Percentiles rank a stretch among this genome's conserved stretches.
Evolutionary conservation across 441 rosid genomes (phyloP).

Genomic region (Populus hybrid): DNA sequence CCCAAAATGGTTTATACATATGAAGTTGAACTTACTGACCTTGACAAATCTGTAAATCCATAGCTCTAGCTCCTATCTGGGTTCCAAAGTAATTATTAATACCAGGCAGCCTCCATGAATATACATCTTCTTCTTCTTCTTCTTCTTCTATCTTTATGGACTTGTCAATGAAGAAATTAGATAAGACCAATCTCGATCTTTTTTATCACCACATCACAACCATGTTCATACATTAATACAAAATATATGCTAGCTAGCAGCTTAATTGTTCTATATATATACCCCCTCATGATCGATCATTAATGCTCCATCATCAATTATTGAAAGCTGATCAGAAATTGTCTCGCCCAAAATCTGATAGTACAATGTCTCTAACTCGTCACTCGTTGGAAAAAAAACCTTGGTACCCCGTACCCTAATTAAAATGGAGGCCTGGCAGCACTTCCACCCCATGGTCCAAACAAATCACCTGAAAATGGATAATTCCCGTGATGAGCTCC

Average conservation of each 20-base stretch:
- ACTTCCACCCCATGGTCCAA: constrained; percentile 61
- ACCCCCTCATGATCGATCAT: not conserved
- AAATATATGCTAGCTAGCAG: not conserved
- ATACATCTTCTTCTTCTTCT: too few relatives aligned
- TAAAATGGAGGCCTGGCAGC: constrained; percentile 58
- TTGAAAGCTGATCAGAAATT: not conserved
- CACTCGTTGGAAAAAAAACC: not conserved
- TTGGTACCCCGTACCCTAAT: not conserved
- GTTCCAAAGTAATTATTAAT: not conserved
- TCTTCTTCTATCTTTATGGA: not conserved
- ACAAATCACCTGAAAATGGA: constrained; percentile 58
- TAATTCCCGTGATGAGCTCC: constrained; percentile 38
- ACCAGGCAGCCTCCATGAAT: constrained; percentile 7
- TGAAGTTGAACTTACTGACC: constrained; percentile 11
- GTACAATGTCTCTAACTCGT: not conserved
- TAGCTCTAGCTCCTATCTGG: not conserved
- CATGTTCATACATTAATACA: not conserved
- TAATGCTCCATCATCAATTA: not conserved
- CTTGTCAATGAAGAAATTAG: not conserved
- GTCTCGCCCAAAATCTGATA: not conserved
- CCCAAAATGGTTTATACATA: constrained; percentile 2
- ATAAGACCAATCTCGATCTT: not conserved
- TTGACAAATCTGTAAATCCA: constrained; percentile 6
- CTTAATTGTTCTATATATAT: not conserved
- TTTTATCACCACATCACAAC: not conserved